These are phyloP conservation scores for Colletotrichum sojae DNA, from an alignment of 2,329 filamentous ascomycete genomes.

Conservation along the genomic window DNA sequence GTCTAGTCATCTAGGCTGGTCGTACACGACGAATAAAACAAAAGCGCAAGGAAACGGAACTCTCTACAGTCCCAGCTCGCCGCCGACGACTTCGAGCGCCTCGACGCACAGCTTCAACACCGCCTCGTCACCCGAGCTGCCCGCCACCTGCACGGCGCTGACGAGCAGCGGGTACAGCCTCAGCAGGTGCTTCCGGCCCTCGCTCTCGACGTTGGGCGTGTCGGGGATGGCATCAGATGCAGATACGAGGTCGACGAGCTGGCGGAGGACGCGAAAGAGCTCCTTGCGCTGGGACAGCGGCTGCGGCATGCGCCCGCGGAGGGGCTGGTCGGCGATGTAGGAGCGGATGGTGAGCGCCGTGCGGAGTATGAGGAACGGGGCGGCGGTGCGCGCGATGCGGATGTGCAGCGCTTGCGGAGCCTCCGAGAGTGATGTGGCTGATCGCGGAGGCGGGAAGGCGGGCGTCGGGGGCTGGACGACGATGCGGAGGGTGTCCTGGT, in stretches of 20 bases:
- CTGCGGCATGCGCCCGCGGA: constrained; percentile 90
- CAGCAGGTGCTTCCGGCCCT: constrained; percentile 81
- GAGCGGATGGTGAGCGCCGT: constrained; percentile 84
- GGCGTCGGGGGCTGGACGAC: constrained; percentile 62
- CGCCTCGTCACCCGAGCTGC: constrained; percentile 70
- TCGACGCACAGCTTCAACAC: constrained; percentile 70
- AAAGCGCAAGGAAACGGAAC: background rate
- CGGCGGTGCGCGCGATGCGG: constrained; percentile 80
- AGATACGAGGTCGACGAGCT: constrained; percentile 77
- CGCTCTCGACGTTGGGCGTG: constrained; percentile 65
- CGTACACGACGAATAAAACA: constrained; percentile 14
- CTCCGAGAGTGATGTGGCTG: constrained; percentile 43
- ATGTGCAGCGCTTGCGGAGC: constrained; percentile 57
- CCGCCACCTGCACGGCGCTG: constrained; percentile 72
- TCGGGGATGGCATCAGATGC: constrained; percentile 79
- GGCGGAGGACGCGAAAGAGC: constrained; percentile 78
- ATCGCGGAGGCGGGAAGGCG: constrained; percentile 49
- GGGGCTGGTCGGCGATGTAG: constrained; percentile 91
- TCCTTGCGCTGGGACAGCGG: constrained; percentile 86
- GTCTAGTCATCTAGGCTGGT: constrained; percentile 25
- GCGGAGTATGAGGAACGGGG: constrained; percentile 86
- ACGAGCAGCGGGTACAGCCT: constrained; percentile 85
- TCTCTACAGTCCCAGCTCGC: constrained; percentile 63
- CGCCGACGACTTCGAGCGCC: constrained; percentile 74
- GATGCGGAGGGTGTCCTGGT: constrained; percentile 56